Percentiles rank a stretch among this genome's conserved stretches.
Evolutionary conservation across 768 basidiomycete genomes (phyloP).

Genomic region (Boletales sp.): DNA sequence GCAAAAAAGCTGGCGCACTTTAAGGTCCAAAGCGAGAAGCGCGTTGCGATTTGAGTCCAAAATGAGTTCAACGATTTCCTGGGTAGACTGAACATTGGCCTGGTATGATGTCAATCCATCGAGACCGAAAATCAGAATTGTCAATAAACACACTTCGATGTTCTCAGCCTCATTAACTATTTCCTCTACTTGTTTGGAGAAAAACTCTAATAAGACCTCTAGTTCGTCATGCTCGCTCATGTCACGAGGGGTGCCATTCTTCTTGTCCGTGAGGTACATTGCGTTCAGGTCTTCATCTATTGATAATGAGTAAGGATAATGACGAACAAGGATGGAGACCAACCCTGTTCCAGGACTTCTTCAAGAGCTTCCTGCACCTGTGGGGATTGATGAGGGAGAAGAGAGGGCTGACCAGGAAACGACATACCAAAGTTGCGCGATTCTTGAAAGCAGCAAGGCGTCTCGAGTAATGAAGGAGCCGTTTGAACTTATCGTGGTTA

Average conservation of each 20-base stretch:
- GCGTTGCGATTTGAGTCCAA: conserved; percentile 95
- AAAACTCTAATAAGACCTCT: conserved; percentile 90
- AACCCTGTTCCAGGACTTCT: conserved; percentile 88
- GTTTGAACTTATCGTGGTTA: conserved; percentile 90
- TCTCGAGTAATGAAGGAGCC: conserved; percentile 88
- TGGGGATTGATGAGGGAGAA: not conserved
- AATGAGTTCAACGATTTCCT: conserved; percentile 96
- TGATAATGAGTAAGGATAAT: conserved; percentile 3
- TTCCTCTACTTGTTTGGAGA: conserved; percentile 95
- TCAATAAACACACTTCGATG: conserved; percentile 56
- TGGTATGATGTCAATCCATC: conserved; percentile 2
- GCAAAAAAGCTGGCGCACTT: conserved; percentile 42
- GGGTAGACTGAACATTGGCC: conserved; percentile 94
- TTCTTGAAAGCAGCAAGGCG: conserved; percentile 87
- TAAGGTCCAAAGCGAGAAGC: conserved; percentile 85
- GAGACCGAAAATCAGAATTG: not conserved
- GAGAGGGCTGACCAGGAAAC: not conserved
- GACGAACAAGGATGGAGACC: conserved; percentile 2
- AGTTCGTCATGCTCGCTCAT: conserved; percentile 87
- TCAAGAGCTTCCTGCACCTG: conserved; percentile 89
- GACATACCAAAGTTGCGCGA: conserved; percentile 72
- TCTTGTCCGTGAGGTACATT: conserved; percentile 93
- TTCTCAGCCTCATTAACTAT: conserved; percentile 91
- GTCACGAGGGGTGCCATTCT: conserved; percentile 54
- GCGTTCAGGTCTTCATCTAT: conserved; percentile 90